phyloP scores from a whole-genome alignment of 2,329 filamentous ascomycete genomes.

The Fusarium verticillioides region DNA sequence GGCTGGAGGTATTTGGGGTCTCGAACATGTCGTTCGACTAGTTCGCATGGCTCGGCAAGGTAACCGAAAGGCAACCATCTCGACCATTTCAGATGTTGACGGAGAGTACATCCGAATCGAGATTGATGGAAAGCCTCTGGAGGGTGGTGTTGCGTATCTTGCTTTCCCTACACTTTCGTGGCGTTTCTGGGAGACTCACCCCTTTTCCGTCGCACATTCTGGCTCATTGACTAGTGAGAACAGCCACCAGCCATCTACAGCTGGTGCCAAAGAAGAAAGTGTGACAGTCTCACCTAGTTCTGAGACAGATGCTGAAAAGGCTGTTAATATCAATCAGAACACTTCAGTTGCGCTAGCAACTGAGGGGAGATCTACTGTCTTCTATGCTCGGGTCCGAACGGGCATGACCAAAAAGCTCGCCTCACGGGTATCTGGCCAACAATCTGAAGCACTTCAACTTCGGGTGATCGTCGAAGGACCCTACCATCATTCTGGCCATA shows the following conservation, averaged over 20 bases:
- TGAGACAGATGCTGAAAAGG: not conserved
- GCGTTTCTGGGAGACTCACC: slow-evolving; percentile 52
- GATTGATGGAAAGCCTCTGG: slow-evolving; percentile 37
- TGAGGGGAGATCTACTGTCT: not conserved
- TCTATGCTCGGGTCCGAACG: slow-evolving; percentile 37
- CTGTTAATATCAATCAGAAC: not conserved
- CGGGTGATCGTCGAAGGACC: slow-evolving; percentile 44
- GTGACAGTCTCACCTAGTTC: slow-evolving; percentile 16
- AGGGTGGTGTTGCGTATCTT: slow-evolving; percentile 50
- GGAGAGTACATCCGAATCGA: slow-evolving; percentile 49
- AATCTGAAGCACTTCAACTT: slow-evolving; percentile 13
- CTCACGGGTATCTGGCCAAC: slow-evolving; percentile 5
- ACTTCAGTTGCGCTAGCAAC: not conserved
- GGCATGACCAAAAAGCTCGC: slow-evolving; percentile 41
- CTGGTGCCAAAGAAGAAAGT: not conserved
- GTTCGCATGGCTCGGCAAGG: slow-evolving; percentile 41
- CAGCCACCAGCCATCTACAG: not conserved
- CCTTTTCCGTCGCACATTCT: slow-evolving; percentile 47
- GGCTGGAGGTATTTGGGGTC: slow-evolving; percentile 39
- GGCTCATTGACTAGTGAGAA: not conserved
- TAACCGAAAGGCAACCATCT: slow-evolving; percentile 38
- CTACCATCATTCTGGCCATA: slow-evolving; percentile 42
- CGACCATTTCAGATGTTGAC: slow-evolving; percentile 38
- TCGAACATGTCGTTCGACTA: slow-evolving; percentile 47
- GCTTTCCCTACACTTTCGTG: slow-evolving; percentile 51